These are phyloP conservation scores for Puccinia horiana DNA, from an alignment of 1,284 basidiomycete species.

Conservation along the genomic window DNA sequence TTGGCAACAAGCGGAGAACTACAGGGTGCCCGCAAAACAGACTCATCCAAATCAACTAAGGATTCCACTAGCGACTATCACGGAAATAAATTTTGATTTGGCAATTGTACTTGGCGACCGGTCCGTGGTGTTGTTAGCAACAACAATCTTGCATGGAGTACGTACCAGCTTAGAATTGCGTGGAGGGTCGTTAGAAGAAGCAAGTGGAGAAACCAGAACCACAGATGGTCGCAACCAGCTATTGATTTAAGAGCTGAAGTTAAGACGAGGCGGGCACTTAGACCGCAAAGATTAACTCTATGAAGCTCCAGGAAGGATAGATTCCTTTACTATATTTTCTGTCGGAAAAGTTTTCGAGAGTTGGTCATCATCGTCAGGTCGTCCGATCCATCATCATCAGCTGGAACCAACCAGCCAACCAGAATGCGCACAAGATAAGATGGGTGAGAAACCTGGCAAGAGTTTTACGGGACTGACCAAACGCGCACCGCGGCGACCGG, in stretches of 20 bases:
- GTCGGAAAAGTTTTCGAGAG: not conserved
- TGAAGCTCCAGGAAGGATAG: not conserved
- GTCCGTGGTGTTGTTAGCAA: not conserved
- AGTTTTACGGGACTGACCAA: not conserved
- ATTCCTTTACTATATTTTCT: not conserved
- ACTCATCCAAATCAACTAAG: not conserved
- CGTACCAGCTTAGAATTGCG: not conserved
- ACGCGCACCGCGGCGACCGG: not conserved
- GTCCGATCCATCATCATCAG: not conserved
- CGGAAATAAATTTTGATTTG: not conserved
- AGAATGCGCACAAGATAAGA: not conserved
- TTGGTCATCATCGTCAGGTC: conserved; percentile 18
- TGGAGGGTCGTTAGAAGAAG: not conserved
- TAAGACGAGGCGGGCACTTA: not conserved
- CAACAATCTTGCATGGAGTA: not conserved
- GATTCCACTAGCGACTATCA: not conserved
- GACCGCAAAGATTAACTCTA: not conserved
- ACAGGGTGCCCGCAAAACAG: not conserved
- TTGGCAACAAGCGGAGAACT: not conserved
- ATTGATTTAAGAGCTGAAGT: not conserved
- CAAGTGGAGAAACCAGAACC: not conserved
- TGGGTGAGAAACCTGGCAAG: not conserved
- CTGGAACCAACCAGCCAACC: too few species aligned
- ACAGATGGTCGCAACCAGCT: not conserved
- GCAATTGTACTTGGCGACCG: not conserved